Base-by-base conservation (phyloP, 208 protist genomes). In the Trypanosoma theileri region DNA sequence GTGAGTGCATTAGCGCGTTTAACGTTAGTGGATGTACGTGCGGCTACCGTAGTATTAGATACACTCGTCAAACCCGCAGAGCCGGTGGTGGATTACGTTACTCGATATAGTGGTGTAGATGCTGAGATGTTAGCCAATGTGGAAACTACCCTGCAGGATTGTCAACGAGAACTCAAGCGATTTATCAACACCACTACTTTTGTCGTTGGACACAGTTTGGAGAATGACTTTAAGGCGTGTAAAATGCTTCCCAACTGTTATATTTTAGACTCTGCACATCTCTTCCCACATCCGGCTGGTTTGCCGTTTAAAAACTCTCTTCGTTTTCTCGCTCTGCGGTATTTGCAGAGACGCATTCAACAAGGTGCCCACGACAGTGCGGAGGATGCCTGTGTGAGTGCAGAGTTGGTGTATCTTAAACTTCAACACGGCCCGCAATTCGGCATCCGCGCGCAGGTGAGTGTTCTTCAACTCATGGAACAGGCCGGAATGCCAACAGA, bases 151-250 rank as follows among this genome's bases (percentile, higher is more conserved):
- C 72, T 97, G 16, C 52, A 67, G 28, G 84, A 97, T 44, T 95
- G 85, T 22, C 94, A 96, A 56, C 45, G 24, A 6, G 68, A 79
- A n/a, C 66, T 98, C 35, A 69, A 78, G 52, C 46, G 35, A 31
- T 59, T 85, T 19, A 79, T 97, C 54, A 72, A 81, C 59, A 72
- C 77, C 0, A 71, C 93, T 6, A 96, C 92, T 1, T 96, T 97
- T 66, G 63, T 98, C 11, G 75, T 98, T 0, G 96, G 96, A 0
- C 96, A 98, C 75, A 93, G 83, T 65, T 72, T 98, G 0, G 91
- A 98, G 62, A 98, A 98, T 71, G 96, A 98, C 80, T 91, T 98
- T 62, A 92, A 86, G 59, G 89, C 88, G 21, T 89, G 95, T 46
- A 73, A 83, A 22, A 66, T 97, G 53, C 31, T 94, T 40, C 96